Conservation (phyloP, 2,329 filamentous ascomycete species). For the Metarhizium album region DNA sequence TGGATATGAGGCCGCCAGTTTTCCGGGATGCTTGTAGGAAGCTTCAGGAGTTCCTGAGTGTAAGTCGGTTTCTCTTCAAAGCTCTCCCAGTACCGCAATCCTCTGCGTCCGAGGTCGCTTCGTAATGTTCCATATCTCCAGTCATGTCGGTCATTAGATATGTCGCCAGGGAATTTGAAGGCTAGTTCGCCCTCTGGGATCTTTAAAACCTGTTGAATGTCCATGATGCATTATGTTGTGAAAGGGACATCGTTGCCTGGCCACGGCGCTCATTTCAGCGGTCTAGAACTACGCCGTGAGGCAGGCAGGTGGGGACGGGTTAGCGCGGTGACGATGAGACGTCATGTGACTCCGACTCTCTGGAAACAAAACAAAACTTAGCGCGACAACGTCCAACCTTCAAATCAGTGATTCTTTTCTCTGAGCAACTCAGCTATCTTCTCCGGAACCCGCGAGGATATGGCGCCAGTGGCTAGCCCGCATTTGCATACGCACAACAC, state of each 20-base stretch:
- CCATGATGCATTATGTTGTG: neutral
- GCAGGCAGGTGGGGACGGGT: no score
- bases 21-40: neutral
- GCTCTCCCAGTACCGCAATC: neutral
- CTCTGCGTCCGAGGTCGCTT: neutral
- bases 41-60: neutral
- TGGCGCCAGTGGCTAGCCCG: no score
- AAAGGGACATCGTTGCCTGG: neutral
- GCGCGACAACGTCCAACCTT: no score
- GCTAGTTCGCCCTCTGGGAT: neutral
- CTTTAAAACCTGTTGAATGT: neutral
- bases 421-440: no score
- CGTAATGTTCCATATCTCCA: neutral
- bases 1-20: neutral
- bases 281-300: no score
- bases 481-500: no score
- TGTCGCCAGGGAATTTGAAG: neutral
- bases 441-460: no score
- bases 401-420: no score
- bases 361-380: no score
- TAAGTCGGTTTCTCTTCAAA: neutral
- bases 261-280: neutral
- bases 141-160: neutral
- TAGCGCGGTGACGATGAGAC: no score
- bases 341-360: no score